Conservation (phyloP, 305 asterid genomes). For the Fraxinus platypoda region DNA sequence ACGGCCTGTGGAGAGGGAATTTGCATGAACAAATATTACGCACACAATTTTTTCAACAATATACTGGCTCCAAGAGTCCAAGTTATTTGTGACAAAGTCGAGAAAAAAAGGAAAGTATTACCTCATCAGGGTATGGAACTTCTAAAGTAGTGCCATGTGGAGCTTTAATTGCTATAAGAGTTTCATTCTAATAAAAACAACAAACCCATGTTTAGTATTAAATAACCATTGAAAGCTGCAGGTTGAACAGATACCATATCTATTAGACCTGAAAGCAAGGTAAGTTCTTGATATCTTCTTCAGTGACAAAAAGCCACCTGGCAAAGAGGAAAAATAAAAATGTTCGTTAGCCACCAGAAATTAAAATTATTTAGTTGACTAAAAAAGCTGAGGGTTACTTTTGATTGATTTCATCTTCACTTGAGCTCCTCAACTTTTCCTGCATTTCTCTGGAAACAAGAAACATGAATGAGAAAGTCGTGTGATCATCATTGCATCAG, state of each 20-base stretch:
- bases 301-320: constrained; percentile 89
- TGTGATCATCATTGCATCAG: background rate
- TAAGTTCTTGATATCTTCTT: constrained; percentile 77
- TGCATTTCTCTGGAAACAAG: constrained; percentile 60
- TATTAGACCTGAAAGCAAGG: constrained; percentile 81
- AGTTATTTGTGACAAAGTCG: constrained; percentile 5
- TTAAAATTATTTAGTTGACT: constrained; percentile 5
- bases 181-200: constrained; percentile 61
- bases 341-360: background rate
- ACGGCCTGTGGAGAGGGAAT: constrained; percentile 53
- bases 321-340: constrained; percentile 3
- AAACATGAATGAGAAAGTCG: constrained; percentile 11
- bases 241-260: constrained; percentile 10
- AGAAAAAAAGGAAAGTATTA: constrained; percentile 27
- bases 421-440: constrained; percentile 53
- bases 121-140: constrained; percentile 97
- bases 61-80: background rate
- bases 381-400: constrained; percentile 33
- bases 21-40: background rate
- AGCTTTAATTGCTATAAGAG: constrained; percentile 62
- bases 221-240: background rate
- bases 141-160: constrained; percentile 60
- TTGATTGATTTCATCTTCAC: constrained; percentile 67
- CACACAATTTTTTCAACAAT: background rate
- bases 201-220: constrained; percentile 8